Base-by-base conservation (phyloP, 169 alveolate genomes). In the Plasmodium adleri region DNA sequence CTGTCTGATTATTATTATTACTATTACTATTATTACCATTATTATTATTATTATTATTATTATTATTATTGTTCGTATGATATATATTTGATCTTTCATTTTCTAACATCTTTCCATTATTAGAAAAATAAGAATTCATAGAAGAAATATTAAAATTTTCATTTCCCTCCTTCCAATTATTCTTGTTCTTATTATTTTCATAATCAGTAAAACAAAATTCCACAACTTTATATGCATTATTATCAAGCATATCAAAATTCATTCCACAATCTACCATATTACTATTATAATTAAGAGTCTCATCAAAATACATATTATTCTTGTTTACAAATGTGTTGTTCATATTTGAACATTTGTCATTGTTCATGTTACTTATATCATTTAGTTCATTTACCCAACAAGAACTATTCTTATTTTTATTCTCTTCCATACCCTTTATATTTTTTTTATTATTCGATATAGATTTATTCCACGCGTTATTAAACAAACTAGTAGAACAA, bases 181-280 rank as follows among this genome's bases (percentile, higher is more conserved):
- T 58, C 22, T 67, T 78, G 45, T 54, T 78, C 71, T 39, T 78
- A 59, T 78, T 78, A 64, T 63, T 78, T 8, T 78, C 89, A 32
- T 78, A 78, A 78, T 78, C 89, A 13, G 89, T 78, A 58, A 78
- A 78, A 24, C 89, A 78, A 78, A 78, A 78, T 24, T 78, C 89
- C 24, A 78, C 89, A 28, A 78, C 70, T 59, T 78, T 78, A 47
- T 78, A 78, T 15, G 89, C 89, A 64, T 78, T 78, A 13, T 78
- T 78, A 20, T 78, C 89, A 13, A 78, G 20, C 17, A 66, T 64
- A 66, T 78, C 89, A 45, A 64, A 66, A 66, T 78, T 78, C n/a
- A 78, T 8, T 1, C 89, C 89, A 66, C 89, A 78, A 7, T 78
- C 89, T 13, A 76, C 64, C 24, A 71, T 67, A 52, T 78, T 78